A percentile compares a stretch with the other conserved stretches of the same genome.
phyloP scores from a whole-genome alignment of 371 early-diverging fungal species.

The Actinomucor elegans region DNA sequence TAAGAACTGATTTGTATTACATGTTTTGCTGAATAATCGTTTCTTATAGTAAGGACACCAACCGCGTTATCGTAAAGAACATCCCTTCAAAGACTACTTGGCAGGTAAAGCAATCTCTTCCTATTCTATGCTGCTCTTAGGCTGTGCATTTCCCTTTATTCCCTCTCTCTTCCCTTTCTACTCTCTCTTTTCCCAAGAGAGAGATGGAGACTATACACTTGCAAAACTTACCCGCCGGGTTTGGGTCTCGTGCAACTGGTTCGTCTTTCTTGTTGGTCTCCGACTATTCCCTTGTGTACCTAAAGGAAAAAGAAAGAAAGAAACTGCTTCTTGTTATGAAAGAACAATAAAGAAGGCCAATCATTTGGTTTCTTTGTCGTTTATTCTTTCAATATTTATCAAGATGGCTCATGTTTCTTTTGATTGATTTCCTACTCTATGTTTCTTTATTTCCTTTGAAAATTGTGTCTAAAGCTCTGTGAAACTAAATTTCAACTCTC shows the following conservation, averaged over 20 bases:
- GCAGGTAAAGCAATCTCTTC: conserved; percentile 64
- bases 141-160: conserved; percentile 11
- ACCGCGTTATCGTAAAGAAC: conserved; percentile 67
- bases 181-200: neutral
- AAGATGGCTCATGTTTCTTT: neutral
- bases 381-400: too few species aligned
- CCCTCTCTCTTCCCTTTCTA: conserved; percentile 1
- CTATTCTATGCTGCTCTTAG: conserved; percentile 21
- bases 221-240: conserved; percentile 9
- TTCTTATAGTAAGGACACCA: conserved; percentile 36
- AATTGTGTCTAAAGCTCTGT: conserved; percentile 3
- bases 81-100: conserved; percentile 68
- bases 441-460: neutral
- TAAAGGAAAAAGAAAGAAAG: too few species aligned
- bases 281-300: conserved; percentile 13
- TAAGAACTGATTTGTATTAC: too few species aligned
- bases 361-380: too few species aligned
- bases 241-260: conserved; percentile 22
- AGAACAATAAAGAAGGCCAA: neutral
- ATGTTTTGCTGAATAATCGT: neutral
- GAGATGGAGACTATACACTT: conserved; percentile 1
- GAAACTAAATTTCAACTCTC: conserved; percentile 12
- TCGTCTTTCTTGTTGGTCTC: conserved; percentile 17
- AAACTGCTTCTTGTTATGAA: conserved; percentile 2
- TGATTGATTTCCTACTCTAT: too few species aligned